A percentile compares a stretch with the other conserved stretches of the same genome.
Evolutionary conservation across 495 filamentous ascomycete species (phyloP).

Genomic region (Trichoderma virens): DNA sequence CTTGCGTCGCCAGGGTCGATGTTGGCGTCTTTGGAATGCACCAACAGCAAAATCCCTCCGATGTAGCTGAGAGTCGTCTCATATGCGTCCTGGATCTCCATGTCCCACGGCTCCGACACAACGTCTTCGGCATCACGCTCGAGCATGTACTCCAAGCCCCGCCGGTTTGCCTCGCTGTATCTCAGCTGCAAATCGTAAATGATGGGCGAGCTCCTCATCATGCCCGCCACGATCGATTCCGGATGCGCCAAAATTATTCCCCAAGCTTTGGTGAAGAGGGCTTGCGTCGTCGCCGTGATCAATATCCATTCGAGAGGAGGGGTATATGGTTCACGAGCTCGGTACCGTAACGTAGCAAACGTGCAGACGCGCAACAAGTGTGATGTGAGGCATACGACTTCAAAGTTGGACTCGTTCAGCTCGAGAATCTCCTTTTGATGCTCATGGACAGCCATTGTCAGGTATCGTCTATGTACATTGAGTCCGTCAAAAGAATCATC

Average conservation of each 20-base stretch:
- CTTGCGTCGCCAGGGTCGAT: neutral
- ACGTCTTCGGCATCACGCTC: neutral
- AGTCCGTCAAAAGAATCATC: neutral
- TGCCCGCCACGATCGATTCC: neutral
- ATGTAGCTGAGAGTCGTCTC: slow-evolving; percentile 1
- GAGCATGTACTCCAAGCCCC: neutral
- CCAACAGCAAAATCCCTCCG: neutral
- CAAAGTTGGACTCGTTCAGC: neutral
- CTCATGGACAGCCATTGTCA: neutral
- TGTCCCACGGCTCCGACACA: neutral
- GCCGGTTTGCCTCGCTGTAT: neutral
- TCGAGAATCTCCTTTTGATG: neutral
- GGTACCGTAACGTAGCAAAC: neutral
- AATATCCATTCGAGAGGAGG: neutral
- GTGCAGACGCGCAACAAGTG: neutral
- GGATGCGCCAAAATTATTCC: neutral
- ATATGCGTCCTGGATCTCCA: neutral
- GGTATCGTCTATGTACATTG: neutral
- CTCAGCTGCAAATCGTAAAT: neutral
- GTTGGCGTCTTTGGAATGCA: neutral
- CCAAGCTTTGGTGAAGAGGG: neutral
- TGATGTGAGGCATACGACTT: neutral
- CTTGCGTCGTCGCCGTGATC: neutral
- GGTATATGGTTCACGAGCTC: neutral
- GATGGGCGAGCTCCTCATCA: neutral